phyloP scores from a whole-genome alignment of 179 eudicot genomes.

The Gypsophila paniculata region DNA sequence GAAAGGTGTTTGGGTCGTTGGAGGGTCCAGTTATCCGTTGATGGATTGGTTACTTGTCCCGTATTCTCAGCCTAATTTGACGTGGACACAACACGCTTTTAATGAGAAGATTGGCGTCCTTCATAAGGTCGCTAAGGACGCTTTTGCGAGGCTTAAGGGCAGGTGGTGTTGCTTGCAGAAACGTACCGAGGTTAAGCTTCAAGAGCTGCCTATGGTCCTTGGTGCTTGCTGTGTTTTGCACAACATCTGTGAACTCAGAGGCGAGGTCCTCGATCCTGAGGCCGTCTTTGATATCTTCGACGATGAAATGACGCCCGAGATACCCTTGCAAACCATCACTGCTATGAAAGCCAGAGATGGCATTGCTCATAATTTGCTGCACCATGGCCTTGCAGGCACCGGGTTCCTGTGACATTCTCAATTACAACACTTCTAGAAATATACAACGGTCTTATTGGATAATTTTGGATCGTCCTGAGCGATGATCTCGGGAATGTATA shows the following conservation, averaged over 20 bases:
- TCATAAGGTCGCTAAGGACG: conserved; percentile 35
- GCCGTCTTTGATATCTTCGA: conserved; percentile 37
- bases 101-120: conserved; percentile 47
- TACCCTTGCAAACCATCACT: conserved; percentile 31
- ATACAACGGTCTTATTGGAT: no score
- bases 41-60: conserved; percentile 55
- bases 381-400: conserved; percentile 49
- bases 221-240: conserved; percentile 54
- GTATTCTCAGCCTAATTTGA: conserved; percentile 37
- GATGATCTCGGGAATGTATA: conserved; percentile 22
- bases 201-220: conserved; percentile 46
- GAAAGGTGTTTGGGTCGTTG: conserved; percentile 46
- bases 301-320: conserved; percentile 42
- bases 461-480: no score
- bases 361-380: conserved; percentile 43
- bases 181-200: conserved; percentile 48
- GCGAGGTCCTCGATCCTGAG: conserved; percentile 35
- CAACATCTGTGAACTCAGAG: conserved; percentile 48
- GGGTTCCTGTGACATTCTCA: conserved; percentile 30
- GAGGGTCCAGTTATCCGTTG: conserved; percentile 41
- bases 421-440: no score
- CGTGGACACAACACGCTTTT: conserved; percentile 52
- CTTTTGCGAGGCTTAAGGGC: conserved; percentile 48
- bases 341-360: conserved; percentile 39
- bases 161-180: conserved; percentile 54